These are phyloP conservation scores for Ascochyta koolunga DNA, from an alignment of 2,329 filamentous ascomycete species.

Conservation along the genomic window DNA sequence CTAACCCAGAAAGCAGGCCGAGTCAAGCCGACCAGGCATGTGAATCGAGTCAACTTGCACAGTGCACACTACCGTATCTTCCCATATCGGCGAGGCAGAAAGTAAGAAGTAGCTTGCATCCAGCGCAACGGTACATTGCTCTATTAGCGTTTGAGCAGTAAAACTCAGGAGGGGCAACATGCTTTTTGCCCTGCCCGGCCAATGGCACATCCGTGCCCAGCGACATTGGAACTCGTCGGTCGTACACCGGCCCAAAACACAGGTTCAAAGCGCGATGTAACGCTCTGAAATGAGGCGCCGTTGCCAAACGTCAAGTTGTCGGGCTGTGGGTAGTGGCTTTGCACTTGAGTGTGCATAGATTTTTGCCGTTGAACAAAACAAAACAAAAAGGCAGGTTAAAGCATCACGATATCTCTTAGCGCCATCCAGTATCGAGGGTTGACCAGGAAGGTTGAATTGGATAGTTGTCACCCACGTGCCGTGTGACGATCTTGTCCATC, in stretches of 20 bases:
- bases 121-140: conserved; percentile 16
- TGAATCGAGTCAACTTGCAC: neutral
- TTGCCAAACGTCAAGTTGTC: conserved; percentile 20
- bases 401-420: neutral
- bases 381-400: conserved; percentile 10
- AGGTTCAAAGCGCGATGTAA: conserved; percentile 25
- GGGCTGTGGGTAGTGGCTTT: conserved; percentile 11
- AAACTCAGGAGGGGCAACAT: conserved; percentile 7
- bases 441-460: conserved; percentile 1
- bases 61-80: neutral
- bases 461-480: conserved; percentile 15
- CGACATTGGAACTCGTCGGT: neutral
- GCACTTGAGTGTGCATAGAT: conserved; percentile 15
- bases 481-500: conserved; percentile 14
- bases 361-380: conserved; percentile 16
- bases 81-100: conserved; percentile 15
- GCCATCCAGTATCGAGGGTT: conserved; percentile 3
- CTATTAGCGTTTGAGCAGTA: conserved; percentile 8
- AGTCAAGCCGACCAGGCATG: conserved; percentile 1
- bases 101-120: conserved; percentile 8
- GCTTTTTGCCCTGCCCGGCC: conserved; percentile 21
- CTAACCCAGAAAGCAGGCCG: conserved; percentile 1
- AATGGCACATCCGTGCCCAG: conserved; percentile 17
- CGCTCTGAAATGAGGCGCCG: conserved; percentile 25
- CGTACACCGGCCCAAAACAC: conserved; percentile 11